Conservation (phyloP, 495 filamentous ascomycete genomes). For the Jackrogersella minutella region DNA sequence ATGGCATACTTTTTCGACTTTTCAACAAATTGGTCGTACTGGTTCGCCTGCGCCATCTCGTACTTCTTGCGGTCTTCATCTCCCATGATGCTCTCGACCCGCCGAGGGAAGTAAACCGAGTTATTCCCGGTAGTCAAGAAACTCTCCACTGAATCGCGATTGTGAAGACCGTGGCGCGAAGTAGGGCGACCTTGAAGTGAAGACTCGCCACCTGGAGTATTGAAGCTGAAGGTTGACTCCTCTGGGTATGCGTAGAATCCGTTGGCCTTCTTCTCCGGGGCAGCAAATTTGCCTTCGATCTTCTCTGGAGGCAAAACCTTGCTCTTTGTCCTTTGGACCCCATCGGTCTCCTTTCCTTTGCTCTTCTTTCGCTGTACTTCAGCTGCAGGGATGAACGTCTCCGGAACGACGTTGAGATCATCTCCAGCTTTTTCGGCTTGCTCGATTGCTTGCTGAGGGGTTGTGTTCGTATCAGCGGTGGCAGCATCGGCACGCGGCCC, state of each 20-base stretch:
- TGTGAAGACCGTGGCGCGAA: constrained; percentile 60
- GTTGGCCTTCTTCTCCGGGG: constrained; percentile 64
- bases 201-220: constrained; percentile 44
- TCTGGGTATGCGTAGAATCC: constrained; percentile 71
- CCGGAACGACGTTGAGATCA: constrained; percentile 89
- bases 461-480: constrained; percentile 78
- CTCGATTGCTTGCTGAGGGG: constrained; percentile 83
- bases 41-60: constrained; percentile 70
- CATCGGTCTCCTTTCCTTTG: constrained; percentile 52
- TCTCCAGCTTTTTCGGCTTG: constrained; percentile 81
- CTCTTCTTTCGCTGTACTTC: constrained; percentile 60
- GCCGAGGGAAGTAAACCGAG: constrained; percentile 75
- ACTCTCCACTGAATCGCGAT: constrained; percentile 76
- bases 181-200: constrained; percentile 38
- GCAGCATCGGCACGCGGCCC: constrained; percentile 93
- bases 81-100: constrained; percentile 85
- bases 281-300: constrained; percentile 76
- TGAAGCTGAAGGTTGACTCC: constrained; percentile 64
- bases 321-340: constrained; percentile 50
- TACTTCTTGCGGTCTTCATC: constrained; percentile 79
- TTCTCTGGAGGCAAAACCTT: constrained; percentile 76
- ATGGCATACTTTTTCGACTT: constrained; percentile 62
- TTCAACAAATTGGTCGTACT: constrained; percentile 51
- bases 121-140: constrained; percentile 68
- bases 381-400: constrained; percentile 80